These are phyloP conservation scores for Alliaria petiolata DNA, from an alignment of 345 rosid species.

Conservation along the genomic window DNA sequence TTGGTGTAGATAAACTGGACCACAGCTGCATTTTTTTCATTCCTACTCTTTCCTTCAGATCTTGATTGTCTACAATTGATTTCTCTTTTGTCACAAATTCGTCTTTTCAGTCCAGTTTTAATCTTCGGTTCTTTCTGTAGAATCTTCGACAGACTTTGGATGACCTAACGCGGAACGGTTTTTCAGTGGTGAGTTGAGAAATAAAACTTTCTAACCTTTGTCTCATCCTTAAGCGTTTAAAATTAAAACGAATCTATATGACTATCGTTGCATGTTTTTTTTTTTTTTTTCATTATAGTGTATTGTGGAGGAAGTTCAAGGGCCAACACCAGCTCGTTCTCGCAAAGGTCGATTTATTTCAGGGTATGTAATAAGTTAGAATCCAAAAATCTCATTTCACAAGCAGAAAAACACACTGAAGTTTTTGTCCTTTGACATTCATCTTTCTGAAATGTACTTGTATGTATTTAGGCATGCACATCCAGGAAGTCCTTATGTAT, in stretches of 20 bases:
- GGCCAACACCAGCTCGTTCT: conserved; percentile 91
- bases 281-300: conserved; percentile 53
- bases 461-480: conserved; percentile 84
- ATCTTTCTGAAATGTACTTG: conserved; percentile 40
- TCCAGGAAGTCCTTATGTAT: conserved; percentile 98
- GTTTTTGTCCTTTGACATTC: background rate
- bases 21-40: background rate
- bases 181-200: conserved; percentile 78
- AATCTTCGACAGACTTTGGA: conserved; percentile 98
- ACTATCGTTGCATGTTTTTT: background rate
- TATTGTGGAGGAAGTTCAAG: conserved; percentile 98
- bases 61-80: background rate
- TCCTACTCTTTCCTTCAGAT: background rate
- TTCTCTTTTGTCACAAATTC: background rate
- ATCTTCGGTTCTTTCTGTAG: conserved; percentile 43
- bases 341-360: conserved; percentile 96
- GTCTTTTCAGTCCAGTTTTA: background rate
- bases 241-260: background rate
- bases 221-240: background rate
- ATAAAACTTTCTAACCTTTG: background rate
- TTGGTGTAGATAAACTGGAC: background rate
- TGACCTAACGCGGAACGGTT: conserved; percentile 80
- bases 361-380: conserved; percentile 44
- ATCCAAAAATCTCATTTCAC: background rate
- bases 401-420: background rate